phyloP scores from a whole-genome alignment of 2,329 filamentous ascomycete species.

The Aureobasidium namibiae region DNA sequence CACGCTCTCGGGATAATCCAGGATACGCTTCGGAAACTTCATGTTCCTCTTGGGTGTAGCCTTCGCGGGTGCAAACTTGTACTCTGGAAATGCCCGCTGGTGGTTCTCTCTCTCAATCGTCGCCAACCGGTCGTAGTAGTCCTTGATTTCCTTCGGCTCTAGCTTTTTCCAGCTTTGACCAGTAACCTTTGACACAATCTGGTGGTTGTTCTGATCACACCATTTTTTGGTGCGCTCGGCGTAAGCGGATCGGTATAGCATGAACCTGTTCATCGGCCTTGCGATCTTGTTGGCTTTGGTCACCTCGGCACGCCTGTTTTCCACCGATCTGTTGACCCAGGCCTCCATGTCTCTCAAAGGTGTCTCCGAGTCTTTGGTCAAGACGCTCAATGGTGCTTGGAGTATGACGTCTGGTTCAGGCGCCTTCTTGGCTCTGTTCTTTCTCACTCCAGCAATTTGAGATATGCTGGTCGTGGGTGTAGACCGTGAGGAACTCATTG shows the following conservation, averaged over 20 bases:
- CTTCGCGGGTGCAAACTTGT: constrained; percentile 77
- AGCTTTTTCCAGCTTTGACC: constrained; percentile 71
- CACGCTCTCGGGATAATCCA: constrained; percentile 19
- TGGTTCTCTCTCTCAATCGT: constrained; percentile 78
- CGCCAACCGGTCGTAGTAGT: constrained; percentile 71
- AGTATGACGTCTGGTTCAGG: constrained; percentile 46
- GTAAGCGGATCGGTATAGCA: constrained; percentile 91
- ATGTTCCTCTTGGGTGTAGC: constrained; percentile 40
- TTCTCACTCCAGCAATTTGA: constrained; percentile 32
- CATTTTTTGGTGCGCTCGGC: constrained; percentile 77
- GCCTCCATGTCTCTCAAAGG: constrained; percentile 68
- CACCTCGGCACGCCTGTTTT: constrained; percentile 57
- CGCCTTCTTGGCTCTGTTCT: constrained; percentile 35
- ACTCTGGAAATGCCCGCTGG: constrained; percentile 73
- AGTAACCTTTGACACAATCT: constrained; percentile 80
- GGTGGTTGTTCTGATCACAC: constrained; percentile 83
- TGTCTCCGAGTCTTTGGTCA: constrained; percentile 57
- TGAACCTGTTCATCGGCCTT: constrained; percentile 94
- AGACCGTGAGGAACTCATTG: constrained; percentile 23
- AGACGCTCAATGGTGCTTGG: constrained; percentile 59
- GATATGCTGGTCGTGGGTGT: constrained; percentile 26
- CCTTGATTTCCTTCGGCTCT: constrained; percentile 64
- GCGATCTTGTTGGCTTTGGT: constrained; percentile 69
- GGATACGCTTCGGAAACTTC: constrained; percentile 32
- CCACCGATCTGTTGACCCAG: constrained; percentile 64